A percentile compares a stretch with the other conserved stretches of the same genome.
phyloP scores from a whole-genome alignment of 2,329 filamentous ascomycete species.

The Paracamarosporium sp. region DNA sequence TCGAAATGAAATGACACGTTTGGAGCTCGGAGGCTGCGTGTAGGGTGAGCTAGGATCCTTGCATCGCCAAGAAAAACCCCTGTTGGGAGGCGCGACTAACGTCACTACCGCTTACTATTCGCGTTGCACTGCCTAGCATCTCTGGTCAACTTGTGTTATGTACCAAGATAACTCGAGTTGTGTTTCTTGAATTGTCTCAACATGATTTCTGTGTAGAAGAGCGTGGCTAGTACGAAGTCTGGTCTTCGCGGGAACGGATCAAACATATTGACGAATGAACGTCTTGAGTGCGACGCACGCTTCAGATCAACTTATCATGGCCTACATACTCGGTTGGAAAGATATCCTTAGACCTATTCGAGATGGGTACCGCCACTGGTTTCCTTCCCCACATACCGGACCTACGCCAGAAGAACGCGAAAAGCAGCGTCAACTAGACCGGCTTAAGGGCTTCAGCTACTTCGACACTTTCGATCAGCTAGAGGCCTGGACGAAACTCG shows the following conservation, averaged over 20 bases:
- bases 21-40: constrained; percentile 31
- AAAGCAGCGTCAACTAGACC: constrained; percentile 37
- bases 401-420: constrained; percentile 42
- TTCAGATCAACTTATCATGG: constrained; percentile 21
- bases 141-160: not conserved
- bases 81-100: constrained; percentile 22
- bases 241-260: constrained; percentile 4
- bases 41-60: constrained; percentile 36
- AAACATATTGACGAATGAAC: not conserved
- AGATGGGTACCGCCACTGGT: constrained; percentile 47
- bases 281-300: not conserved
- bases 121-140: not conserved
- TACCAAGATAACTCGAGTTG: too few relatives aligned
- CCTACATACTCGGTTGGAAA: constrained; percentile 42
- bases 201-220: too few relatives aligned
- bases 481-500: constrained; percentile 36
- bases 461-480: constrained; percentile 51
- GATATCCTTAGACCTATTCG: constrained; percentile 48
- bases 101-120: constrained; percentile 18
- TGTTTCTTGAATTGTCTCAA: too few relatives aligned
- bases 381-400: constrained; percentile 41
- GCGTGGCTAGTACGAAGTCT: not conserved
- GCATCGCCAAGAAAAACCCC: constrained; percentile 34
- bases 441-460: constrained; percentile 48
- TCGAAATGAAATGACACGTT: constrained; percentile 47